Base-by-base conservation (phyloP, 176 grass and related monocot genomes). In the Guadua angustifolia region DNA sequence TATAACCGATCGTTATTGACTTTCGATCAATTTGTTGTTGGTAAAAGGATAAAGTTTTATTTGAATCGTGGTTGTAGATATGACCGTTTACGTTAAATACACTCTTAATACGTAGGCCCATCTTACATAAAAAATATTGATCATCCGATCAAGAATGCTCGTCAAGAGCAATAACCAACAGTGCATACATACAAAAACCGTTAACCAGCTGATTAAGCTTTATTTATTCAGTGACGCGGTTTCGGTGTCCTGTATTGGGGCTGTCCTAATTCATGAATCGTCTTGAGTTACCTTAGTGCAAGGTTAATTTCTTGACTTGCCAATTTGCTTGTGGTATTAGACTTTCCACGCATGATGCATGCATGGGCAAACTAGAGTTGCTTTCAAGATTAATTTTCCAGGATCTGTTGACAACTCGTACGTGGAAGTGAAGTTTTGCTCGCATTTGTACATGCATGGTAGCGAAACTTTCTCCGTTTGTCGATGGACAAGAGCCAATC, bases 401-500 rank as follows among this genome's bases (percentile, higher is more conserved):
- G 24, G 45, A 25, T 32, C 13, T 12, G 26, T 17, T 47, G 81
- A 83, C 56, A 16, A 15, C 19, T 69, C 70, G 21, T 69, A 38
- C 69, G 35, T 9, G 81, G 64, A 83, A 83, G 81, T 83, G 57
- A 74, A 39, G 69, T 22, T 46, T 22, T 46, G 5, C 25, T 50
- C 45, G 50, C 14, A 18, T 6, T 5, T 49, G 25, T 47, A 9
- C 18, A 21, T 24, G 5, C 18, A 21, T 24, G 5, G 44, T 29
- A 51, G 39, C 14, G 75, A 64, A 78, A 63, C 4, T 64, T 25
- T 44, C 53, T 59, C 46, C 47, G 2, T 13, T 47, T 55, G 25
- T 66, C 59, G 36, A 69, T 35, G 12, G 11, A 58, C 25, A 17
- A 3, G 83, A 85, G 74, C 74, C 74, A 85, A 79, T 71, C 74